Percentiles rank a stretch among this genome's conserved stretches.
Evolutionary conservation across 2,329 filamentous ascomycete species (phyloP).

Genomic region (Tricladium varicosporioides): DNA sequence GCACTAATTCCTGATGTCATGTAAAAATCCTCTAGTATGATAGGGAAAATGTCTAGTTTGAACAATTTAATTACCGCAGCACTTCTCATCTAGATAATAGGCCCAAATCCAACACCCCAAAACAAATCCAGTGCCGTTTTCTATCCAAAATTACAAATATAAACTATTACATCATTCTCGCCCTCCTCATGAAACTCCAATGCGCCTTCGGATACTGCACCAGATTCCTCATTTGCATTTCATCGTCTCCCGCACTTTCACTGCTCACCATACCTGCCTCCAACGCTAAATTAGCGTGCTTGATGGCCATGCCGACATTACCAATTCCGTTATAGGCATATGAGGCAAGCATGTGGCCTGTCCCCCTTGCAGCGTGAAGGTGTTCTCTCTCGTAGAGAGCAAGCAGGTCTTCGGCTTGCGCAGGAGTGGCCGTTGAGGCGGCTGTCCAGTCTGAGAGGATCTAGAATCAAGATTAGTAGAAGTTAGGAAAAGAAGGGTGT

Average conservation of each 20-base stretch:
- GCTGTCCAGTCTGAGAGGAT: conserved; percentile 37
- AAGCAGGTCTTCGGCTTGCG: conserved; percentile 39
- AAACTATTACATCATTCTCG: background rate
- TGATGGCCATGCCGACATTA: conserved; percentile 31
- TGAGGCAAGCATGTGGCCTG: conserved; percentile 40
- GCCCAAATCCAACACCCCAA: too few relatives aligned
- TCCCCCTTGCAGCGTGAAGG: conserved; percentile 30
- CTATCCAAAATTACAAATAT: background rate
- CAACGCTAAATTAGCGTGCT: conserved; percentile 34
- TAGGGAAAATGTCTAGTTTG: too few relatives aligned
- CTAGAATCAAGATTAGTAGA: background rate
- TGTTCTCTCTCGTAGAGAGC: conserved; percentile 38
- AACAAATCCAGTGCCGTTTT: background rate
- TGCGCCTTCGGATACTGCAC: conserved; percentile 30
- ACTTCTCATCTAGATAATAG: too few relatives aligned
- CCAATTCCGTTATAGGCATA: conserved; percentile 41
- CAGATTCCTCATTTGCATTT: conserved; percentile 36
- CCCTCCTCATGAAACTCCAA: conserved; percentile 28
- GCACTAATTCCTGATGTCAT: too few relatives aligned
- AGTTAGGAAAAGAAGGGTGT: background rate
- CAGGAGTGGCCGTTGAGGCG: conserved; percentile 29
- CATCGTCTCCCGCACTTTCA: conserved; percentile 32
- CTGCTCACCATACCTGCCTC: conserved; percentile 32
- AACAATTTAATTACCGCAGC: too few relatives aligned
- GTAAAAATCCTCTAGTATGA: too few relatives aligned